These are phyloP conservation scores for Harrya chromipes DNA, from an alignment of 768 basidiomycete species.

Conservation along the genomic window DNA sequence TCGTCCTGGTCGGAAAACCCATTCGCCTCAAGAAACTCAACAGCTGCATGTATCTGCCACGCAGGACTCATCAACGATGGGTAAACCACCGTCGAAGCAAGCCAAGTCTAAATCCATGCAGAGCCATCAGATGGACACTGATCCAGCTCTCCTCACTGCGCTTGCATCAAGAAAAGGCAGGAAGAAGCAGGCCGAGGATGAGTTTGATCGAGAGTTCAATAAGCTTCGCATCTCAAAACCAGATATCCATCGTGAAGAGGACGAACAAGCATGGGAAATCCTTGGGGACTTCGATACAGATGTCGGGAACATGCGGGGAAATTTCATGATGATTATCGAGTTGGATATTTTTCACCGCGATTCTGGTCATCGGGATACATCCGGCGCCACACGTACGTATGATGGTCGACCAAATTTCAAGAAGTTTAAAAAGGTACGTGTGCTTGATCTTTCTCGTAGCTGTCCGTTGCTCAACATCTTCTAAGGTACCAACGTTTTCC, in stretches of 20 bases:
- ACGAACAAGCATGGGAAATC: constrained; percentile 53
- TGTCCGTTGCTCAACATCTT: background rate
- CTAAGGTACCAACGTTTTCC: constrained; percentile 28
- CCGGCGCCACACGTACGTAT: constrained; percentile 35
- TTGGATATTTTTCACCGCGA: constrained; percentile 49
- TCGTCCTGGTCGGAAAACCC: constrained; percentile 1
- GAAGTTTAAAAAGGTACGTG: constrained; percentile 69
- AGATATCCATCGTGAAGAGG: constrained; percentile 45
- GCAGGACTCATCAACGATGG: constrained; percentile 27
- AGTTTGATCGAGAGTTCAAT: constrained; percentile 79
- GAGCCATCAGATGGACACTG: constrained; percentile 45
- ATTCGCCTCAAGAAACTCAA: constrained; percentile 1
- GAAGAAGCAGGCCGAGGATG: constrained; percentile 53
- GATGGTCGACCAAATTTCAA: constrained; percentile 65
- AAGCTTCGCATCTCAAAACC: constrained; percentile 69
- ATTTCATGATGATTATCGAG: constrained; percentile 78
- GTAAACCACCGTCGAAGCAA: constrained; percentile 5
- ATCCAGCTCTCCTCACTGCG: constrained; percentile 66
- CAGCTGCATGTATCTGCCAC: background rate
- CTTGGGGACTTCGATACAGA: constrained; percentile 62
- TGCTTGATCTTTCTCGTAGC: constrained; percentile 8
- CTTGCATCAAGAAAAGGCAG: constrained; percentile 67
- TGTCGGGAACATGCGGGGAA: constrained; percentile 58
- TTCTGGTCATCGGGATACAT: constrained; percentile 12
- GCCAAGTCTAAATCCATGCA: constrained; percentile 4